phyloP scores from a whole-genome alignment of 345 rosid species.

The Hirschfeldia incana region DNA sequence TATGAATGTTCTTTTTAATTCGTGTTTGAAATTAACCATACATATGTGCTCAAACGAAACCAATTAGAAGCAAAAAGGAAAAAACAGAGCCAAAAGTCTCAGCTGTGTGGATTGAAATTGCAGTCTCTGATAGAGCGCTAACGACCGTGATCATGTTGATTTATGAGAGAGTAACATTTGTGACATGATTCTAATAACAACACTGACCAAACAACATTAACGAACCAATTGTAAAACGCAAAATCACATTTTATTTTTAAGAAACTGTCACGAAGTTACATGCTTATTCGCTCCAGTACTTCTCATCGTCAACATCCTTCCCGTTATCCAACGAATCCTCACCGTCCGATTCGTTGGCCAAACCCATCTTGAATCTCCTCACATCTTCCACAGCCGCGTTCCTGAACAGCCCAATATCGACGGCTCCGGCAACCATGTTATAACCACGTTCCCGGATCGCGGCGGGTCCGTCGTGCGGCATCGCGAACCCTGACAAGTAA shows the following conservation, averaged over 20 bases:
- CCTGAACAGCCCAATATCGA: conserved; percentile 73
- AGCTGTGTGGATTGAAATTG: too few relatives aligned
- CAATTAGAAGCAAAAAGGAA: background rate
- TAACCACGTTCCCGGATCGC: conserved; percentile 65
- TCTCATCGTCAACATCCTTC: conserved; percentile 43
- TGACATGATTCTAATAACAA: conserved; percentile 19
- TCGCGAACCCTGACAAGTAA: conserved; percentile 63
- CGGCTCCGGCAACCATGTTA: conserved; percentile 72
- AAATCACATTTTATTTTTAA: background rate
- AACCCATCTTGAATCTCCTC: conserved; percentile 61
- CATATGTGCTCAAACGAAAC: too few relatives aligned
- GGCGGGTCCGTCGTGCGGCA: conserved; percentile 67
- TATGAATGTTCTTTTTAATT: too few relatives aligned
- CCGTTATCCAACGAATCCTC: conserved; percentile 37
- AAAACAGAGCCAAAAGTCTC: background rate
- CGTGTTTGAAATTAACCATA: too few relatives aligned
- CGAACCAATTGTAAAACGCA: background rate
- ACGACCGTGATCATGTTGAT: background rate
- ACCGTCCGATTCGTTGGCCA: conserved; percentile 38
- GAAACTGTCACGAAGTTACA: background rate
- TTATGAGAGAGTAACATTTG: background rate
- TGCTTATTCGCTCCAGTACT: conserved; percentile 45
- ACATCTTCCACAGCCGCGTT: conserved; percentile 76
- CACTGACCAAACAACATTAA: conserved; percentile 1
- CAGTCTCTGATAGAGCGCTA: background rate